Conservation (phyloP, 805 yeast species). For the Yarrowia sp. region DNA sequence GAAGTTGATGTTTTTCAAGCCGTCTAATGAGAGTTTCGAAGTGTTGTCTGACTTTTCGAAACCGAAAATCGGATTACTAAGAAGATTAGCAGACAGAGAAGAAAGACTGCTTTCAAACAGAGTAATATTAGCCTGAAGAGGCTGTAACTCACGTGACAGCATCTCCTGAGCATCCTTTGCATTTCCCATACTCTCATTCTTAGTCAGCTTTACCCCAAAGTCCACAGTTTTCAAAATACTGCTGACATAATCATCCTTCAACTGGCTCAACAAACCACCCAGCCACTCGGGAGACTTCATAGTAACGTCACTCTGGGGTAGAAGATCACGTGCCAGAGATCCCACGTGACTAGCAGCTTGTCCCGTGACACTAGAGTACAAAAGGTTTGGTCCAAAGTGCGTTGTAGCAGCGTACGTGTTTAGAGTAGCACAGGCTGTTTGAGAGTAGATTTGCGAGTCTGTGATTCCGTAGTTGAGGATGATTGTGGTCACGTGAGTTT, state of each 20-base stretch:
- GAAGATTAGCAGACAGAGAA: background rate
- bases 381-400: constrained; percentile 9
- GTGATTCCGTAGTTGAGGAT: constrained; percentile 7
- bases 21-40: background rate
- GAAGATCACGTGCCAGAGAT: background rate
- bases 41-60: background rate
- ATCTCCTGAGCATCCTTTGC: background rate
- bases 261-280: background rate
- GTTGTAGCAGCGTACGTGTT: constrained; percentile 16
- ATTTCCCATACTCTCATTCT: background rate
- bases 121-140: background rate
- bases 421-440: constrained; percentile 12
- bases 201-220: background rate
- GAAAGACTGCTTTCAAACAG: background rate
- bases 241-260: background rate
- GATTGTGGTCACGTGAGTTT: constrained; percentile 4
- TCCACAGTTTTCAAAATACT: background rate
- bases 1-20: background rate
- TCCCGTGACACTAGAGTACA: background rate
- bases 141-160: background rate
- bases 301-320: background rate
- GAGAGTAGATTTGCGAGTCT: background rate
- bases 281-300: background rate
- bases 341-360: constrained; percentile 3
- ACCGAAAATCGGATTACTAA: background rate